Evolutionary conservation across 352 stramenopile species (phyloP), one percentile per base, ranked within the genome.

Genomic region (Phytophthora megakarya): DNA sequence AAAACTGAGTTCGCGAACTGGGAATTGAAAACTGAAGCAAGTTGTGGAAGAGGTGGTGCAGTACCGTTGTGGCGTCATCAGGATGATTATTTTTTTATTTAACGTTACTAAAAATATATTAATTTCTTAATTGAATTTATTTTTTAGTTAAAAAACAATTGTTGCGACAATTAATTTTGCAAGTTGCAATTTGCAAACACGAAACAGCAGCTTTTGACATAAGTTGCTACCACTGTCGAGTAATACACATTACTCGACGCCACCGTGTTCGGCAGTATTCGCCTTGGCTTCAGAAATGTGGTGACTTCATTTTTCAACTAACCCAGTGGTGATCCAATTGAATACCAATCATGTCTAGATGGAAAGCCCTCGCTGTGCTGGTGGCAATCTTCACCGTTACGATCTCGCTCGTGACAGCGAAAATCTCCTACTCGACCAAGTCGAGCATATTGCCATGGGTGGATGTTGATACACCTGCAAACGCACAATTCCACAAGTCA

Each of bases 381-480:
- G 21, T 13, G 13, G 10, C 40, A 40, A n/a, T 60, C 16, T n/a
- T n/a, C n/a, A n/a, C n/a, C n/a, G 28, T 26, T 1, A 10, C 19
- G 8, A 35, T 28, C 12, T 4, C 40, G 8, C 30, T 18, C 19
- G 19, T 16, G 28, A 43, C 26, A 16, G 38, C 51, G 1, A 50
- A 60, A 60, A 35, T 11, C 3, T 60, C 38, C 18, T 60, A 53
- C 23, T 55, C 47, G 32, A 65, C 61, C 22, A 59, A 70, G 30
- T 70, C 53, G 5, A 39, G 43, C 0, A 22, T 70, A 19, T 53
- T 70, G 8, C 45, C 67, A n/a, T 90, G 79, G 79, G 73, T 90
- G 7, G 81, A 90, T 65, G 61, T 74, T 19, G 50, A 65, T 18
- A 90, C 81, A 12, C 79, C 81, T 1, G 54, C 33, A 21, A 49